Evolutionary conservation across 192 early-diverging fungal species (phyloP), one percentile per base, ranked within the genome.

Genomic region (Diversispora eburnea): DNA sequence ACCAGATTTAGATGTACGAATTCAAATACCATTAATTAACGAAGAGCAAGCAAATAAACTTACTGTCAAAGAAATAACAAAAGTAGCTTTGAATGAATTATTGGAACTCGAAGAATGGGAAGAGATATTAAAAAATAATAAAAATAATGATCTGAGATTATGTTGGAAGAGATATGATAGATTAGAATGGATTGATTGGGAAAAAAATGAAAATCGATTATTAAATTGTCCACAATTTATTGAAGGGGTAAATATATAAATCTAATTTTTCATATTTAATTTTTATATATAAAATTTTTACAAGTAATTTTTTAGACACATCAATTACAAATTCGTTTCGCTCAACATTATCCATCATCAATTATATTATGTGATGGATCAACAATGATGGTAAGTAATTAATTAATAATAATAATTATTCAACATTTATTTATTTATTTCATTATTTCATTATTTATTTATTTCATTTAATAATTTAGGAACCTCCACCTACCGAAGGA

Each of bases 91-190:
- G 62, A 59, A 77, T 19, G 54, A 78, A 41, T 63, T 81, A 19
- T 74, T 70, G 12, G 75, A 72, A 52, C 72, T 78, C 0, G 66
- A 72, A 0, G 80, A 78, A 46, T 81, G 80, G 80, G 72, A 66
- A 13, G 80, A 81, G 10, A 60, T 81, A 4, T 77, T 81, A 45
- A 69, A 64, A 41, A 20, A 71, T 46, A 78, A 72, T 20, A 68
- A 77, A 41, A 54, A 63, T 54, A 75, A 73, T 15, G 77, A 81
- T 42, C 70, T 81, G 19, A 77, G 74, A 10, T 76, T 81, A 10
- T 81, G 80, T 49, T 81, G 80, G 80, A 81, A 81, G 22, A 75
- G 77, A n/a, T 81, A 78, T 46, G 80, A 81, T 75, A 59, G 77
- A 25, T 77, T 81, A 39, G 80, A 81, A 10, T 81, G 80, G 80